These are phyloP conservation scores for Syzygium aqueum DNA, from an alignment of 345 rosid species.

Conservation along the genomic window DNA sequence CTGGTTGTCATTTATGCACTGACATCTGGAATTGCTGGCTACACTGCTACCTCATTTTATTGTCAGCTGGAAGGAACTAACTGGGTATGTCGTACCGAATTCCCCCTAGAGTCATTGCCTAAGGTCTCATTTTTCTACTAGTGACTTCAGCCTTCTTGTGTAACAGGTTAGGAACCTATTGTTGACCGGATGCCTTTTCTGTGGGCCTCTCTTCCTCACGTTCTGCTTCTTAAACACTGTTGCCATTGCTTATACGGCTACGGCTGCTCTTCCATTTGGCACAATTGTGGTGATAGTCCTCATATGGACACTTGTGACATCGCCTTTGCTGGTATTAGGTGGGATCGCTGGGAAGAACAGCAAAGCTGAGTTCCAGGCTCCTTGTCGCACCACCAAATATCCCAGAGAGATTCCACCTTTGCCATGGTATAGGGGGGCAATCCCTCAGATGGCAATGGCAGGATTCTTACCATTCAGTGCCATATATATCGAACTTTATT, in stretches of 20 bases:
- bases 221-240: conserved; percentile 51
- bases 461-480: conserved; percentile 56
- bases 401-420: conserved; percentile 44
- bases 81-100: conserved; percentile 24
- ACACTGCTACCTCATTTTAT: conserved; percentile 36
- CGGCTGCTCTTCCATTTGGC: conserved; percentile 47
- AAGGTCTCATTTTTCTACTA: not conserved
- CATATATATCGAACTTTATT: conserved; percentile 47
- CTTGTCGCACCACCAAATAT: conserved; percentile 52
- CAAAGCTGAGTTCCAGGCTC: conserved; percentile 58
- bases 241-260: conserved; percentile 41
- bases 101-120: not conserved
- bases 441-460: conserved; percentile 63
- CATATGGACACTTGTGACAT: conserved; percentile 44
- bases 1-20: conserved; percentile 49
- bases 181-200: conserved; percentile 41
- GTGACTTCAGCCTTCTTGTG: not conserved
- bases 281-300: conserved; percentile 45
- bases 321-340: conserved; percentile 41
- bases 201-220: conserved; percentile 42
- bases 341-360: conserved; percentile 55
- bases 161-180: conserved; percentile 45
- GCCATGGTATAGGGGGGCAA: conserved; percentile 41
- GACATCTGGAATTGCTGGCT: conserved; percentile 56
- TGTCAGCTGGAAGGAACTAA: conserved; percentile 50